Percentiles rank a stretch among this genome's conserved stretches.
Conservation (phyloP, 805 yeast species). For the Saturnispora diversa region DNA sequence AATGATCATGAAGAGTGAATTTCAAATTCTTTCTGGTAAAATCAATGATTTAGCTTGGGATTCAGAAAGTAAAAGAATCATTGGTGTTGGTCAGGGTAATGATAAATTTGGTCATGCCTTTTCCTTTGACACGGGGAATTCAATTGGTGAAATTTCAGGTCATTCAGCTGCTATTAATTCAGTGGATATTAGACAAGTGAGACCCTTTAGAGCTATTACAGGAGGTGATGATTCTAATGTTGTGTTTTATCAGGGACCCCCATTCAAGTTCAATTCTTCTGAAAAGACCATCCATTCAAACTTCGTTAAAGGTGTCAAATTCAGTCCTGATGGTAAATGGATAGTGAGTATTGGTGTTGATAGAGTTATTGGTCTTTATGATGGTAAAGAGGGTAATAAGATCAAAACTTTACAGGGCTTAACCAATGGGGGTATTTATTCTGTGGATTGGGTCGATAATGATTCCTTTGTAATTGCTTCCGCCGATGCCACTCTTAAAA, state of each 20-base stretch:
- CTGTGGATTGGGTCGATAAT: conserved; percentile 57
- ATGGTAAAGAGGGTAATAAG: conserved; percentile 80
- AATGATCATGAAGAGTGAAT: conserved; percentile 67
- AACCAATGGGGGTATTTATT: conserved; percentile 78
- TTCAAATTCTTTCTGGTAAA: conserved; percentile 64
- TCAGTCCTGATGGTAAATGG: conserved; percentile 70
- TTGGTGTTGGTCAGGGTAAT: conserved; percentile 93
- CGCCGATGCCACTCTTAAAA: conserved; percentile 69
- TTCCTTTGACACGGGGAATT: conserved; percentile 89
- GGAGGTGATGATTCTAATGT: conserved; percentile 83
- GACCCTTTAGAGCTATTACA: conserved; percentile 92
- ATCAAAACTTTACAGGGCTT: conserved; percentile 40
- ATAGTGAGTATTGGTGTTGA: conserved; percentile 83
- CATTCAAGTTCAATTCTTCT: conserved; percentile 75
- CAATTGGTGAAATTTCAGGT: conserved; percentile 95
- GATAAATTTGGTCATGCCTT: conserved; percentile 90
- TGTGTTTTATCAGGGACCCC: conserved; percentile 87
- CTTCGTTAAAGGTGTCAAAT: conserved; percentile 72
- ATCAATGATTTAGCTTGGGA: conserved; percentile 89
- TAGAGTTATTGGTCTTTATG: conserved; percentile 66
- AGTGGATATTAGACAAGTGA: conserved; percentile 70
- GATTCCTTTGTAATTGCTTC: conserved; percentile 72
- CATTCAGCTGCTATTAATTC: conserved; percentile 80
- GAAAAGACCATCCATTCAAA: conserved; percentile 69
- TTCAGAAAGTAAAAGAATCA: conserved; percentile 72